A percentile compares a stretch with the other conserved stretches of the same genome.
Evolutionary conservation across 2,329 filamentous ascomycete genomes (phyloP).

Genomic region (Knoxdaviesia proteae): DNA sequence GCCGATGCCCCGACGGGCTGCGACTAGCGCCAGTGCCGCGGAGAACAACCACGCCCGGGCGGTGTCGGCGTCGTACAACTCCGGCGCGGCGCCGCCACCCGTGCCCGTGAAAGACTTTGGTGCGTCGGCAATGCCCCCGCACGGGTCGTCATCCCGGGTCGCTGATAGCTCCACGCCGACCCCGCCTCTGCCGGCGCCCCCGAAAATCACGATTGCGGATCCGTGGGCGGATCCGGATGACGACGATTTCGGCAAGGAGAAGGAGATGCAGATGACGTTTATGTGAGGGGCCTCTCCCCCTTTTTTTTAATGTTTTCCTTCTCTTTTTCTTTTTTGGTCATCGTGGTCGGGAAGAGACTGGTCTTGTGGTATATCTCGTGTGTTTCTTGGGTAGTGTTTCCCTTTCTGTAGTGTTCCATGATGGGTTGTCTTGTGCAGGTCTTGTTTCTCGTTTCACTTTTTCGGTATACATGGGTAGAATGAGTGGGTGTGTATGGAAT

Average conservation of each 20-base stretch:
- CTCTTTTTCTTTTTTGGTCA: neutral
- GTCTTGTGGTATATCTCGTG: too few species aligned
- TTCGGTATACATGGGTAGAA: too few species aligned
- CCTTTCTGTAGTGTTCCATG: too few species aligned
- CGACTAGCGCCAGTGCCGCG: constrained; percentile 12
- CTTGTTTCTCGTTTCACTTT: too few species aligned
- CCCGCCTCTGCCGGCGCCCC: constrained; percentile 20
- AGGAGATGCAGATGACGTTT: constrained; percentile 67
- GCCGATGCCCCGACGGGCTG: constrained; percentile 5
- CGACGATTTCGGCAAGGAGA: constrained; percentile 49
- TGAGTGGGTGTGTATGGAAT: too few species aligned
- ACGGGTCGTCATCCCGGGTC: neutral
- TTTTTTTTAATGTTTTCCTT: neutral
- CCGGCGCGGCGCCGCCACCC: constrained; percentile 7
- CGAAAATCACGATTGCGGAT: constrained; percentile 30
- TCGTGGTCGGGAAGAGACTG: too few species aligned
- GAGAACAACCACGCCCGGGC: constrained; percentile 9
- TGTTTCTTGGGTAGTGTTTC: too few species aligned
- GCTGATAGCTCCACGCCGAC: neutral
- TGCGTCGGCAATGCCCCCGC: constrained; percentile 9
- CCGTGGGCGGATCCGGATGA: constrained; percentile 52
- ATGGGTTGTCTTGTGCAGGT: too few species aligned
- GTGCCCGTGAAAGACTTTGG: constrained; percentile 13
- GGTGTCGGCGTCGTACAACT: constrained; percentile 4
- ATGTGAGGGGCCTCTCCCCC: constrained; percentile 11